phyloP scores from a whole-genome alignment of 2,329 filamentous ascomycete species.

The Ophiostoma ips region DNA sequence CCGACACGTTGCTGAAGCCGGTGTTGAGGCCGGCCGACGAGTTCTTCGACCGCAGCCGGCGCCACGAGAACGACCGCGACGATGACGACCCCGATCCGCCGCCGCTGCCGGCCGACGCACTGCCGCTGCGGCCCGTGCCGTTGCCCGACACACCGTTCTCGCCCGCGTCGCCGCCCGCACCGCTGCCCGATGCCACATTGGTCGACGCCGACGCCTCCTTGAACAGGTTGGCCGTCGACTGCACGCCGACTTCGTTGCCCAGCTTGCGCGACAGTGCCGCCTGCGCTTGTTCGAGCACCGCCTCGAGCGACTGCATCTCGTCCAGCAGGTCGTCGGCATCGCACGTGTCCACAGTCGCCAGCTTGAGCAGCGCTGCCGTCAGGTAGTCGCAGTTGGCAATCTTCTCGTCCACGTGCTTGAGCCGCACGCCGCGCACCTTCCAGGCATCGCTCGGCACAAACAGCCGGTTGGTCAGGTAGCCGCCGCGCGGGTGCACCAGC shows the following conservation, averaged over 20 bases:
- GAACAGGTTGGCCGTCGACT: conserved; percentile 59
- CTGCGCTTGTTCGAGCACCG: conserved; percentile 76
- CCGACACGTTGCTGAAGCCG: conserved; percentile 28
- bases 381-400: conserved; percentile 81
- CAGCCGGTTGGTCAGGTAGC: conserved; percentile 79
- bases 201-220: conserved; percentile 41
- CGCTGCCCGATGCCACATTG: conserved; percentile 16
- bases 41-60: conserved; percentile 79
- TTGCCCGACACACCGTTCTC: not conserved
- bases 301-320: conserved; percentile 84
- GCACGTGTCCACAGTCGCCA: conserved; percentile 70
- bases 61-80: conserved; percentile 72
- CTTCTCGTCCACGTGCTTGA: conserved; percentile 87
- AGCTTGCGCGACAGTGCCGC: conserved; percentile 63
- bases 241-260: conserved; percentile 82
- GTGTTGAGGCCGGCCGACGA: conserved; percentile 49
- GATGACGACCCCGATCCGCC: conserved; percentile 45
- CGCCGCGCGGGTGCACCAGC: conserved; percentile 77
- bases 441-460: conserved; percentile 90
- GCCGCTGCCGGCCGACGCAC: conserved; percentile 26
- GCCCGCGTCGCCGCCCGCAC: conserved; percentile 30
- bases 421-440: conserved; percentile 84
- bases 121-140: not conserved
- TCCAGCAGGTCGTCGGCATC: conserved; percentile 87
- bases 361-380: conserved; percentile 73